These are phyloP conservation scores for Sporothrix euskadiensis DNA, from an alignment of 2,329 filamentous ascomycete genomes.

Conservation along the genomic window DNA sequence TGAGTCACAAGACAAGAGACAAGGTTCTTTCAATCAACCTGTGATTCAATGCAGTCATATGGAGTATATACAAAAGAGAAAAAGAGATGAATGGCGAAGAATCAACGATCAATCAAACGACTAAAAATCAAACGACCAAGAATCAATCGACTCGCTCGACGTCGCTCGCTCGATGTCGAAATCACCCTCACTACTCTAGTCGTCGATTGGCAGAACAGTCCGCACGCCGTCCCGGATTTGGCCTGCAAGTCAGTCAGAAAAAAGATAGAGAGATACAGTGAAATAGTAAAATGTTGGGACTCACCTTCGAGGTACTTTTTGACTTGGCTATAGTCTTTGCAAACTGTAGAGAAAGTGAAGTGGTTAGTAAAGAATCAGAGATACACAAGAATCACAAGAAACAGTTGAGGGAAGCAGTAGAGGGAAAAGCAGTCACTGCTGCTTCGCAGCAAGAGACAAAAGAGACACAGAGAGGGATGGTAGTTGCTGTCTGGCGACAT, in stretches of 20 bases:
- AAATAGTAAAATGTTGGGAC: conserved; percentile 23
- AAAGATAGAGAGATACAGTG: not conserved
- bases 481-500: not conserved
- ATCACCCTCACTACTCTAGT: conserved; percentile 17
- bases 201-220: conserved; percentile 35
- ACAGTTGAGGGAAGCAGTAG: not conserved
- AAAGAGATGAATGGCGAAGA: not conserved
- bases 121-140: not conserved
- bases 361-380: not conserved
- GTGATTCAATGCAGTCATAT: not conserved
- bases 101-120: not conserved
- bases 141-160: not conserved
- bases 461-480: not conserved
- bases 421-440: not conserved
- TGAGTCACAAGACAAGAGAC: not conserved
- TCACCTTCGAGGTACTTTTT: conserved; percentile 42
- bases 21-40: not conserved
- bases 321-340: conserved; percentile 43
- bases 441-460: not conserved
- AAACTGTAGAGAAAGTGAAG: conserved; percentile 36
- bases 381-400: not conserved
- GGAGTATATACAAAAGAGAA: not conserved
- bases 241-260: conserved; percentile 25
- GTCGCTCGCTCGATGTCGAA: not conserved
- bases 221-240: conserved; percentile 35